Conservation (phyloP, 2,329 filamentous ascomycete species). For the Fusarium incarnatum region DNA sequence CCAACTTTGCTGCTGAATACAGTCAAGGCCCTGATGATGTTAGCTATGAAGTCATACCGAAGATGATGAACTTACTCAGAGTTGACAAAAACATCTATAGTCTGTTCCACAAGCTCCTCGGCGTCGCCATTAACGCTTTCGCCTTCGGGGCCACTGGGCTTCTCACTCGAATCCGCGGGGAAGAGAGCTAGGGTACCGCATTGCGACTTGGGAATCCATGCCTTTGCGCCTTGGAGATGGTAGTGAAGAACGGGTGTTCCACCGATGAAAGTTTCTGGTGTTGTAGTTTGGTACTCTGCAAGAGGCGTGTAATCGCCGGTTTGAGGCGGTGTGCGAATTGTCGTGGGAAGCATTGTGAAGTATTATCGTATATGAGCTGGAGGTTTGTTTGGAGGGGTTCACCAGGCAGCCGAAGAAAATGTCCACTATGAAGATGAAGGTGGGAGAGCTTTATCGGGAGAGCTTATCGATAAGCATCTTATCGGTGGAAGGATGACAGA, state of each 20-base stretch:
- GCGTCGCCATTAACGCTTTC: constrained; percentile 48
- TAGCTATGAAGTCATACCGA: not conserved
- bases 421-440: constrained; percentile 31
- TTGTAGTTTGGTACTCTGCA: constrained; percentile 76
- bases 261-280: constrained; percentile 77
- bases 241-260: constrained; percentile 78
- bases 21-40: constrained; percentile 59
- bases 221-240: constrained; percentile 66
- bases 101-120: constrained; percentile 57
- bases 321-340: constrained; percentile 68
- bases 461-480: constrained; percentile 37
- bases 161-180: constrained; percentile 53
- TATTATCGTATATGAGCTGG: not conserved
- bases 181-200: constrained; percentile 67
- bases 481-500: not conserved
- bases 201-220: constrained; percentile 68
- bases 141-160: constrained; percentile 43
- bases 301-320: constrained; percentile 72
- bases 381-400: constrained; percentile 38
- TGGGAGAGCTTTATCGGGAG: constrained; percentile 39
- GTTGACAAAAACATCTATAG: constrained; percentile 68
- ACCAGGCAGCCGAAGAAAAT: constrained; percentile 41
- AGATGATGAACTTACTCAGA: constrained; percentile 61
- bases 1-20: constrained; percentile 70
- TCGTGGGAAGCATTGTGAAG: constrained; percentile 59